Evolutionary conservation across 108 stramenopile genomes (phyloP).

Genomic region (Discostella stelligeroides): DNA sequence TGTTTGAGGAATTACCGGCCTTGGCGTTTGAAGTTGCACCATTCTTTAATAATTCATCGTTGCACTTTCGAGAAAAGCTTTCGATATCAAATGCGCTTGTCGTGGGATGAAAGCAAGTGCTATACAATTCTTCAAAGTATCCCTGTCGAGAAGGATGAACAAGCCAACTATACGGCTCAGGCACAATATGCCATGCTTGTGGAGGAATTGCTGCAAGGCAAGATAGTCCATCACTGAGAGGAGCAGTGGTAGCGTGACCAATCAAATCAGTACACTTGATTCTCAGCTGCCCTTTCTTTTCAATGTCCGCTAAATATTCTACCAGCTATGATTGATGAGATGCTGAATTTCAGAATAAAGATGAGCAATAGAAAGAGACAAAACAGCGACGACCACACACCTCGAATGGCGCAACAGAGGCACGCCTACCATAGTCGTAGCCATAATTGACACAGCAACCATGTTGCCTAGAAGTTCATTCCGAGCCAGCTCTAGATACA

Average conservation of each 20-base stretch:
- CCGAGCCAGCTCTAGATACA: constrained; percentile 90
- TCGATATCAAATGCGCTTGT: constrained; percentile 69
- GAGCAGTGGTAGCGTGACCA: constrained; percentile 33
- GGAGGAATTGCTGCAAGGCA: constrained; percentile 82
- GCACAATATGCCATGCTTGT: constrained; percentile 61
- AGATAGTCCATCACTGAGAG: constrained; percentile 66
- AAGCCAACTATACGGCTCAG: constrained; percentile 70
- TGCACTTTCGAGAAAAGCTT: constrained; percentile 56
- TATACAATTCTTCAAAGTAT: constrained; percentile 68
- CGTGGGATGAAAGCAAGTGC: constrained; percentile 54
- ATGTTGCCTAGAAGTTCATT: constrained; percentile 77
- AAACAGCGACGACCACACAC: no score
- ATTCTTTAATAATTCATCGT: constrained; percentile 18
- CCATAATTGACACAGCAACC: constrained; percentile 73
- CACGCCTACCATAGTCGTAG: constrained; percentile 74
- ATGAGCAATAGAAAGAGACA: no score
- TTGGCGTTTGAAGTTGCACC: no score
- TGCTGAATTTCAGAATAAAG: no score
- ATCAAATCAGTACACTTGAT: constrained; percentile 34
- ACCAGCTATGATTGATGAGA: constrained; percentile 10
- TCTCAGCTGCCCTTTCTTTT: constrained; percentile 13
- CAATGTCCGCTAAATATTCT: constrained; percentile 18
- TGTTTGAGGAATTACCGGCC: neutral
- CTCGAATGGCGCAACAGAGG: constrained; percentile 58
- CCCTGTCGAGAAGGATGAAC: constrained; percentile 33